A percentile compares a stretch with the other conserved stretches of the same genome.
These are phyloP conservation scores for Lentinula detonsa DNA, from an alignment of 768 basidiomycete species.

Conservation along the genomic window DNA sequence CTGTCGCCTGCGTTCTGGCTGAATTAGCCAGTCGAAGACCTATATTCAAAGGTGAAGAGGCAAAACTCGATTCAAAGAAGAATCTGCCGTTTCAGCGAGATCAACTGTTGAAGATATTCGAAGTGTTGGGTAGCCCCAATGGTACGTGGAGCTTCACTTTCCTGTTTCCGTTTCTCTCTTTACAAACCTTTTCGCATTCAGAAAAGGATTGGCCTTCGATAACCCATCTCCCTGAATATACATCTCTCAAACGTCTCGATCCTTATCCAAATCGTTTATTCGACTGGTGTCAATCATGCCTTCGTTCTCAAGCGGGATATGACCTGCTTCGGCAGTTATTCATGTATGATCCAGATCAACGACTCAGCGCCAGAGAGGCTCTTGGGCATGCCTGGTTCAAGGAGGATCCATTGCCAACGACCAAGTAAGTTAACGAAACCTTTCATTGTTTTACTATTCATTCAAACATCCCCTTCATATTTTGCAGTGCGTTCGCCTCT, in stretches of 20 bases:
- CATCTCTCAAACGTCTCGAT: slow-evolving; percentile 75
- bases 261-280: slow-evolving; percentile 59
- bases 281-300: slow-evolving; percentile 71
- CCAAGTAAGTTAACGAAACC: slow-evolving; percentile 55
- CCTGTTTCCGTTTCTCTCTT: background rate
- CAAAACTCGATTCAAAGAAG: slow-evolving; percentile 95
- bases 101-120: slow-evolving; percentile 93
- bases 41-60: slow-evolving; percentile 99
- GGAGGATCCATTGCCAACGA: slow-evolving; percentile 81
- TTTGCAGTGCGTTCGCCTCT: slow-evolving; percentile 65
- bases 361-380: slow-evolving; percentile 79
- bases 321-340: slow-evolving; percentile 86
- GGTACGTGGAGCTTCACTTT: slow-evolving; percentile 37
- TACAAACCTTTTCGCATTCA: slow-evolving; percentile 20
- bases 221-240: slow-evolving; percentile 82
- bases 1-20: slow-evolving; percentile 95
- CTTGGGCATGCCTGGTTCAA: slow-evolving; percentile 88
- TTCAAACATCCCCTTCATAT: background rate
- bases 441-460: background rate
- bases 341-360: slow-evolving; percentile 82
- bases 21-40: slow-evolving; percentile 90
- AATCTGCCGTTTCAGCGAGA: slow-evolving; percentile 96
- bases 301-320: slow-evolving; percentile 58
- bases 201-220: slow-evolving; percentile 88
- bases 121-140: slow-evolving; percentile 85